Conservation (phyloP, 768 basidiomycete genomes). For the Dendrothele bispora region DNA sequence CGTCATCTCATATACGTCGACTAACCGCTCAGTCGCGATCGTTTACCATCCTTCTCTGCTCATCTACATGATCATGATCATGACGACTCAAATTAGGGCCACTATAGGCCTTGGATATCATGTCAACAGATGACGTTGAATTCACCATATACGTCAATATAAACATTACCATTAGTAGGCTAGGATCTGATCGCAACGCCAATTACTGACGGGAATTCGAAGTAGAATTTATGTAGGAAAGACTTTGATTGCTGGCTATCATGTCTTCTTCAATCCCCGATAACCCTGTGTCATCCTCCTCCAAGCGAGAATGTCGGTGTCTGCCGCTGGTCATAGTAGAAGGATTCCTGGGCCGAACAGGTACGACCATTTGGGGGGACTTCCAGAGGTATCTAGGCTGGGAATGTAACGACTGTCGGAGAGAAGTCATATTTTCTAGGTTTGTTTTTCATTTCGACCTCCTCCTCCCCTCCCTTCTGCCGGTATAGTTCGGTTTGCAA, state of each 20-base stretch:
- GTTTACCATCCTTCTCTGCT: no score
- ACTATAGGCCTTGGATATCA: no score
- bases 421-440: constrained; percentile 21
- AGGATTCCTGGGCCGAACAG: constrained; percentile 43
- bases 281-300: neutral
- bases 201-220: no score
- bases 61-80: no score
- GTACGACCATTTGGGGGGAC: constrained; percentile 39
- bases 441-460: constrained; percentile 6
- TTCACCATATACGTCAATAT: no score
- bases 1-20: no score
- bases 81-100: no score
- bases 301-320: constrained; percentile 2
- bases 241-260: neutral
- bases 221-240: no score
- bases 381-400: constrained; percentile 33
- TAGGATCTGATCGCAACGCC: neutral
- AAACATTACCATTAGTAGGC: no score
- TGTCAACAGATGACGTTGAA: no score
- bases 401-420: constrained; percentile 15
- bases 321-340: constrained; percentile 46
- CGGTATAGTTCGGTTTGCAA: neutral
- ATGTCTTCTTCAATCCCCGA: neutral
- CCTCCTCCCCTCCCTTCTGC: neutral
- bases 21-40: no score